Evolutionary conservation across 2,329 filamentous ascomycete genomes (phyloP).

Genomic region (Xylariaceae sp.): DNA sequence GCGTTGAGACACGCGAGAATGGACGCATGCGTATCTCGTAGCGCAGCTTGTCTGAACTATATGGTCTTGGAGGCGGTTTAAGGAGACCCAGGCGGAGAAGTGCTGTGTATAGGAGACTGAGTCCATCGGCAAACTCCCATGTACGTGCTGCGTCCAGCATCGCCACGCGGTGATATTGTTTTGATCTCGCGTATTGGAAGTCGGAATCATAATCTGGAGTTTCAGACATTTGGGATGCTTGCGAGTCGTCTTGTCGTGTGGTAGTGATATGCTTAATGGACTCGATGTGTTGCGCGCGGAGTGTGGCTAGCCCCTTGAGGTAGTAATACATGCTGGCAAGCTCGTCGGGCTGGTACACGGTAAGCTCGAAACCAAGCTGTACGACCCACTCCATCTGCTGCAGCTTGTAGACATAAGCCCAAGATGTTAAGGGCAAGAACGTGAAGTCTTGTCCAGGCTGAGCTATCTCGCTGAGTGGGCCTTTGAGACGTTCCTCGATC

Average conservation of each 20-base stretch:
- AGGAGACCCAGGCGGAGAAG: slow-evolving; percentile 57
- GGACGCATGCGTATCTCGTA: slow-evolving; percentile 87
- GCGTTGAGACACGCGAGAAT: slow-evolving; percentile 65
- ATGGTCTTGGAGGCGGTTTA: slow-evolving; percentile 52
- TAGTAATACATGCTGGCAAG: slow-evolving; percentile 89
- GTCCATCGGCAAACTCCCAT: slow-evolving; percentile 51
- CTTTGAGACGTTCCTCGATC: slow-evolving; percentile 64
- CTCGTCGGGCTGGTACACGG: slow-evolving; percentile 84
- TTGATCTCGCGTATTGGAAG: slow-evolving; percentile 43
- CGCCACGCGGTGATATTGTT: slow-evolving; percentile 55
- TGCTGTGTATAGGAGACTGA: slow-evolving; percentile 61
- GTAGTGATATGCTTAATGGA: slow-evolving; percentile 63
- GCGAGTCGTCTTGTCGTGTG: slow-evolving; percentile 5
- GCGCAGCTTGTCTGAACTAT: slow-evolving; percentile 63
- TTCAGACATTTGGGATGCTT: slow-evolving; percentile 3
- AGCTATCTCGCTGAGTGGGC: slow-evolving; percentile 57
- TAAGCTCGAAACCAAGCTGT: slow-evolving; percentile 90
- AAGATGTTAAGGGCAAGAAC: slow-evolving; percentile 75
- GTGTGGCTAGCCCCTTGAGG: slow-evolving; percentile 67
- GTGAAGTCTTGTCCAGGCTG: slow-evolving; percentile 46
- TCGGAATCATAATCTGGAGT: slow-evolving; percentile 17
- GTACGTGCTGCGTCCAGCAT: slow-evolving; percentile 64
- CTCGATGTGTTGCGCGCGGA: slow-evolving; percentile 65
- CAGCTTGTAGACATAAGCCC: slow-evolving; percentile 90
- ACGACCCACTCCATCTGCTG: slow-evolving; percentile 81